Conservation (phyloP, 2,329 filamentous ascomycete genomes). For the Sordariomycetes sp. region DNA sequence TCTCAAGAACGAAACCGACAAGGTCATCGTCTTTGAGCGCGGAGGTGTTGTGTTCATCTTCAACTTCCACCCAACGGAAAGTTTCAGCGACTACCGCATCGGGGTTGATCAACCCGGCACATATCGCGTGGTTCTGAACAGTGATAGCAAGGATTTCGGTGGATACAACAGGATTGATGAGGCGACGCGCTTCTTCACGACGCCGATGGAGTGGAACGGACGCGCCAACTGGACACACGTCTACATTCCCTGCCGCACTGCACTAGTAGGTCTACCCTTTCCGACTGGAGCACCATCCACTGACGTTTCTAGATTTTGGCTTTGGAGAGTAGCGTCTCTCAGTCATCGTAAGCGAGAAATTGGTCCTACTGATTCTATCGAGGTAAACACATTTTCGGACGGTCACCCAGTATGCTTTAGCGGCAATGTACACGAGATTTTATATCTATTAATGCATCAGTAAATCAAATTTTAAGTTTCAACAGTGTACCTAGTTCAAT, state of each 20-base stretch:
- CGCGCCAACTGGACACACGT: conserved; percentile 87
- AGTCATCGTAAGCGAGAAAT: conserved; percentile 6
- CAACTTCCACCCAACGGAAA: conserved; percentile 83
- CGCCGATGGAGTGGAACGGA: conserved; percentile 80
- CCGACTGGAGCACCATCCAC: background rate
- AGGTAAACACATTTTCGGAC: no score
- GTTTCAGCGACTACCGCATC: conserved; percentile 87
- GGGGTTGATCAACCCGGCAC: conserved; percentile 79
- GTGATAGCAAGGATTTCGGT: conserved; percentile 68
- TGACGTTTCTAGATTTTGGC: conserved; percentile 39
- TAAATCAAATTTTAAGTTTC: no score
- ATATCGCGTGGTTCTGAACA: conserved; percentile 78
- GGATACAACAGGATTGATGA: conserved; percentile 72
- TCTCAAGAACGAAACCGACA: conserved; percentile 88
- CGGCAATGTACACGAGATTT: background rate
- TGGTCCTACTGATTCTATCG: background rate
- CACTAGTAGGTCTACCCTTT: conserved; percentile 53
- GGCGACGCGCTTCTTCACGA: conserved; percentile 85
- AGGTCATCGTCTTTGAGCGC: conserved; percentile 91
- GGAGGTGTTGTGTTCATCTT: conserved; percentile 87
- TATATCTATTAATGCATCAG: background rate
- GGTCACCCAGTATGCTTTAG: no score
- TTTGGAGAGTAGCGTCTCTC: conserved; percentile 22
- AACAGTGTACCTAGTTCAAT: no score
- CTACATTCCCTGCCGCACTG: conserved; percentile 78